Evolutionary conservation across 1,284 basidiomycete species (phyloP), one percentile per base, ranked within the genome.

Genomic region (Filobasidium uniguttulatum): DNA sequence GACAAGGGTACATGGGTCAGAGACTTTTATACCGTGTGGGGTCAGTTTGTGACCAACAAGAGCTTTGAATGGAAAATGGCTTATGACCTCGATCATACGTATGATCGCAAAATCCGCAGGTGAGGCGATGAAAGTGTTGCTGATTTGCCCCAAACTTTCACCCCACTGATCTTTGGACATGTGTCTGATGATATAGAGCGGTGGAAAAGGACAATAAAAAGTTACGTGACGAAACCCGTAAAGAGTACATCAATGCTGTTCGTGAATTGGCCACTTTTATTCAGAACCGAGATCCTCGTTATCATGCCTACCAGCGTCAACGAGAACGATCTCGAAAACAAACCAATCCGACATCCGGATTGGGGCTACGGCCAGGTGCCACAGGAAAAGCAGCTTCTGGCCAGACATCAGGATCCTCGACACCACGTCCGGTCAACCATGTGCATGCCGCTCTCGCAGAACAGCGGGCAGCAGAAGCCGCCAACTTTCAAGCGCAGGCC

Each of bases 131-230:
- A 14, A 1, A 14, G 10, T 34, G 22, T 15, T 25, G n/a, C 17
- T 22, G 3, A 12, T 10, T 40, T 14, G 5, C 29, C 15, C 31
- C 8, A 1, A 15, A n/a, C 9, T 12, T 17, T 30, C 23, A n/a
- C n/a, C n/a, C n/a, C n/a, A n/a, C n/a, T n/a, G n/a, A n/a, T n/a
- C 35, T 12, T 25, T 22, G 44, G 22, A 22, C 28, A 45, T 47
- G 25, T 53, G n/a, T 55, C 41, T 28, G 49, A 30, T 55, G 35
- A 22, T 20, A 3, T 49, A 83, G 87, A 55, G 61, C 89, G 33
- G 91, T 98, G 83, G 94, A 98, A 65, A 86, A 83, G 62, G 94
- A 97, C 59, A 98, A 98, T 68, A 89, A 87, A 68, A 89, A 89
- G 59, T 78, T 80, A 7, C 76, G 91, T 14, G 88, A 94, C 34